Conservation (phyloP, 1,284 basidiomycete genomes). For the Porogramme epimiltina region DNA sequence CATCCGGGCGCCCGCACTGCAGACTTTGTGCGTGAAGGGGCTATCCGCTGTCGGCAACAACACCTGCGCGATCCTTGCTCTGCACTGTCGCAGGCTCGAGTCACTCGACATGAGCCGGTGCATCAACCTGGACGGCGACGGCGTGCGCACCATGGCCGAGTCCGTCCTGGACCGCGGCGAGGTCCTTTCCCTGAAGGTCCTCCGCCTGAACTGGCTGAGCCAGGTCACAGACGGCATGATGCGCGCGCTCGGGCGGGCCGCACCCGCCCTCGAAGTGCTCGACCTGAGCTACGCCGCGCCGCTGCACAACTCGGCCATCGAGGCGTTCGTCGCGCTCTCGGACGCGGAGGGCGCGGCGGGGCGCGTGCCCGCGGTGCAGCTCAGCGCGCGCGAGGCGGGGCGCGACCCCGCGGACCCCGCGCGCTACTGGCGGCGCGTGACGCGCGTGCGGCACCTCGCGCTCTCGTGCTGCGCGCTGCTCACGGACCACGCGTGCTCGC, state of each 20-base stretch:
- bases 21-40: conserved; percentile 66
- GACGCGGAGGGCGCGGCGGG: conserved; percentile 31
- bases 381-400: conserved; percentile 67
- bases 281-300: conserved; percentile 76
- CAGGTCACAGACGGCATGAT: conserved; percentile 63
- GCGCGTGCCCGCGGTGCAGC: conserved; percentile 39
- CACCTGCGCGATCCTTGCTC: conserved; percentile 69
- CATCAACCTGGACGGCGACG: conserved; percentile 63
- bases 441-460: conserved; percentile 74
- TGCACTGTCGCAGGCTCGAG: conserved; percentile 54
- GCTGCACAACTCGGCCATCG: conserved; percentile 75
- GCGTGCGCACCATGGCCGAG: conserved; percentile 49
- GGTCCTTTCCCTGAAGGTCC: conserved; percentile 51
- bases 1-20: conserved; percentile 64
- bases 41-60: conserved; percentile 68
- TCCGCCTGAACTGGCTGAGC: conserved; percentile 69
- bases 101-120: conserved; percentile 80
- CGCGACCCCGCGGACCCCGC: conserved; percentile 52
- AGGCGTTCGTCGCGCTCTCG: conserved; percentile 66
- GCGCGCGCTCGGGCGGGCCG: conserved; percentile 57
- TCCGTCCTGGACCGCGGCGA: conserved; percentile 46
- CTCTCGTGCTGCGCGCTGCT: conserved; percentile 77
- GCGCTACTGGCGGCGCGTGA: conserved; percentile 64
- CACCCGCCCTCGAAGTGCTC: conserved; percentile 78
- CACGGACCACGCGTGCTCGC: conserved; percentile 73